Evolutionary conservation across 2,329 filamentous ascomycete genomes (phyloP).

Genomic region (Eutypella sp.): DNA sequence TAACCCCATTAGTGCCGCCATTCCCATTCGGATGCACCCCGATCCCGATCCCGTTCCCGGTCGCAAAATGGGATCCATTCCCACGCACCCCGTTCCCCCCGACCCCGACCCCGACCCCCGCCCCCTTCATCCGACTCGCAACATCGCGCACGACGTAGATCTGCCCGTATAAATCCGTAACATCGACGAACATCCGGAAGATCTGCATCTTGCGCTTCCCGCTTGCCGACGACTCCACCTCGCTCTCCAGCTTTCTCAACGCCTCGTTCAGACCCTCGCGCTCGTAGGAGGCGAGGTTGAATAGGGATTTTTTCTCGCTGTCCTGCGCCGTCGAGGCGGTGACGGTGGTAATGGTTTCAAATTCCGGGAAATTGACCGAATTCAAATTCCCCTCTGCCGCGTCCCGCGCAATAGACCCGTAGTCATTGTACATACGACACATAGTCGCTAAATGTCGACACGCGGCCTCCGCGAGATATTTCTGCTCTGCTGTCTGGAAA

Average conservation of each 20-base stretch:
- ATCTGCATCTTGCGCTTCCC: conserved; percentile 6
- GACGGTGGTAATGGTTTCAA: conserved; percentile 8
- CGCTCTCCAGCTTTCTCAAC: background rate
- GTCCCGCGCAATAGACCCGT: conserved; percentile 25
- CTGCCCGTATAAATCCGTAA: conserved; percentile 10
- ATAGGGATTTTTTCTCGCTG: background rate
- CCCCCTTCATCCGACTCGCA: background rate
- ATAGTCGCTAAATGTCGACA: conserved; percentile 20
- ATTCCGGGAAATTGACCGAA: conserved; percentile 27
- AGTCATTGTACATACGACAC: conserved; percentile 31
- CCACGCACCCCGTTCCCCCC: too few relatives aligned
- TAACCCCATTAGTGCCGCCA: too few relatives aligned
- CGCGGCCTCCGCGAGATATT: background rate
- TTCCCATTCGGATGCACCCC: too few relatives aligned
- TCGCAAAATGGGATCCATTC: too few relatives aligned
- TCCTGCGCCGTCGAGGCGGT: background rate
- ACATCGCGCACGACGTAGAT: conserved; percentile 11
- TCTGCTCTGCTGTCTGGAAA: background rate
- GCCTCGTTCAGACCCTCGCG: background rate
- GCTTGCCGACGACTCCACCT: background rate
- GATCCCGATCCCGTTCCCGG: too few relatives aligned
- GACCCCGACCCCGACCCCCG: too few relatives aligned
- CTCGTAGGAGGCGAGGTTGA: background rate
- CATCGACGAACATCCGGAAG: conserved; percentile 6
- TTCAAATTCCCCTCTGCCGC: conserved; percentile 27